A percentile compares a stretch with the other conserved stretches of the same genome.
Evolutionary conservation across 2,329 filamentous ascomycete species (phyloP).

Genomic region (Emydomyces testavorans): DNA sequence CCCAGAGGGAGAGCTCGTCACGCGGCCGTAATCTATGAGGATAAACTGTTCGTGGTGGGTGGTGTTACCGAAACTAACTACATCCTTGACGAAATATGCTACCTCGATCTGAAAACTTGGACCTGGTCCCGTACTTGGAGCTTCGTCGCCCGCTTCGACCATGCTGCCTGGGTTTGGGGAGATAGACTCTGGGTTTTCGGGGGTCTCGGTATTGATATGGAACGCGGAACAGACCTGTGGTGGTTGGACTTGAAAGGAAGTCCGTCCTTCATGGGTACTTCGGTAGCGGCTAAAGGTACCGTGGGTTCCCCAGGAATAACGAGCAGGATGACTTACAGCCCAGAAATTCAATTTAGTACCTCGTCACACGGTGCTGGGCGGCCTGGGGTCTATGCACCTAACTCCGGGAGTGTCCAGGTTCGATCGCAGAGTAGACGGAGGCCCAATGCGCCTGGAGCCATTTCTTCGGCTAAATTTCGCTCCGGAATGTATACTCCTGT

Average conservation of each 20-base stretch:
- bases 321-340: constrained; percentile 29
- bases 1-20: constrained; percentile 87
- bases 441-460: constrained; percentile 64
- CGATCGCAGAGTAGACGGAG: constrained; percentile 41
- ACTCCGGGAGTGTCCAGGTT: constrained; percentile 51
- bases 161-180: constrained; percentile 85
- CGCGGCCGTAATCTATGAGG: constrained; percentile 86
- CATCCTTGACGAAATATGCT: constrained; percentile 91
- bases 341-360: constrained; percentile 28
- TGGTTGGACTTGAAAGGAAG: constrained; percentile 92
- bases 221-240: constrained; percentile 90
- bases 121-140: constrained; percentile 95
- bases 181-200: constrained; percentile 95
- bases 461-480: constrained; percentile 81
- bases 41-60: constrained; percentile 90
- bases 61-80: constrained; percentile 90
- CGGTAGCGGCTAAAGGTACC: constrained; percentile 49
- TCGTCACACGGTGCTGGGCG: constrained; percentile 29
- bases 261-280: constrained; percentile 66
- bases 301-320: constrained; percentile 32
- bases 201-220: constrained; percentile 89
- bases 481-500: constrained; percentile 76
- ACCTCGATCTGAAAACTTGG: constrained; percentile 91
- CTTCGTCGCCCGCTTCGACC: constrained; percentile 89
- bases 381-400: constrained; percentile 56